Evolutionary conservation across 1,284 basidiomycete genomes (phyloP), one percentile per base, ranked within the genome.

Genomic region (Irpex lacteus): DNA sequence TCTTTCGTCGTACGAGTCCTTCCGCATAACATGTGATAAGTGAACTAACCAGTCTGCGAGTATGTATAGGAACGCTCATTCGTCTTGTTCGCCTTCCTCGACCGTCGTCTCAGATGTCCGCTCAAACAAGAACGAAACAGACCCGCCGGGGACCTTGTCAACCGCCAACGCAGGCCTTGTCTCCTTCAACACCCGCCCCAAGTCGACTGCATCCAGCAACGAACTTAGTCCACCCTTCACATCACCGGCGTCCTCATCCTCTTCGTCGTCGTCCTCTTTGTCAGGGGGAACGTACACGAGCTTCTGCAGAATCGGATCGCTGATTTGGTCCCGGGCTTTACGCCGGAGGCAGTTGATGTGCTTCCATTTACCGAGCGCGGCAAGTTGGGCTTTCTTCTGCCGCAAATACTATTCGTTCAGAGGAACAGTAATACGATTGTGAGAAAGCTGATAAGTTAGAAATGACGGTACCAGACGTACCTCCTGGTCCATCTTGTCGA

Each of bases 341-440:
- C 75, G 68, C 57, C 76, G 78, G 15, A 94, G 76, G 69, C 88
- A 90, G 69, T 91, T 89, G 72, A 96, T 87, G 72, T 98, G 96
- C 15, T 84, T 89, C 96, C 96, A 98, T 71, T 93, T 87, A 63
- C 89, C 90, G 40, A 98, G 82, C 1, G 92, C 85, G 2, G 92
- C 91, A 11, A 98, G 85, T 65, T 87, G 93, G 3, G 82, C 84
- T 68, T 88, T 88, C 78, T 91, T 91, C 72, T 89, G 91, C 70
- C 84, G 82, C 62, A 87, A 74, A 67, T 89, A 87, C 92, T 94
- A 67, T 19, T 6, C 32, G 32, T 34, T 6, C 32, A 34, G 32
- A 34, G 5, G 32, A 34, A 6, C 1, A 34, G 6, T 6, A 34
- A 34, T 34, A 3, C 32, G 32, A 34, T 6, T 34, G 32, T 34